Conservation (phyloP, 148 eudicot genomes). For the Euryodendron excelsum region DNA sequence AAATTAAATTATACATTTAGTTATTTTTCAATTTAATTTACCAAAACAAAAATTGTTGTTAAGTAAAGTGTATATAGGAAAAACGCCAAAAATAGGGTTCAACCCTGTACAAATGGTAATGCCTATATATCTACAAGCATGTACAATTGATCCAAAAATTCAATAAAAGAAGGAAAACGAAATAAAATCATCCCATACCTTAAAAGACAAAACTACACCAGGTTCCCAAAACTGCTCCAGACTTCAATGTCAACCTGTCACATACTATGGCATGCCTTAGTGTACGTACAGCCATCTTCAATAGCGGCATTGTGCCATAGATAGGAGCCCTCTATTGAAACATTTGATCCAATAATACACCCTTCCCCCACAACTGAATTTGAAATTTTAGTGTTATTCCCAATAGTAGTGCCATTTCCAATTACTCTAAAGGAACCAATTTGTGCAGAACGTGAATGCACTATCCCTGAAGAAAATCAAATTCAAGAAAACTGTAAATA, state of each 20-base stretch:
- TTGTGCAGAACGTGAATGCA: constrained; percentile 63
- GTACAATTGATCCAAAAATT: too few species aligned
- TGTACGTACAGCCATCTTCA: constrained; percentile 86
- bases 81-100: too few species aligned
- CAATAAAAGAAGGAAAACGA: too few species aligned
- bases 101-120: too few species aligned
- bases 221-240: constrained; percentile 80
- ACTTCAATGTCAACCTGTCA: constrained; percentile 73
- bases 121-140: background rate
- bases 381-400: constrained; percentile 59
- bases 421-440: constrained; percentile 77
- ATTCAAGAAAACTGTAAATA: background rate
- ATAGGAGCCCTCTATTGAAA: constrained; percentile 78
- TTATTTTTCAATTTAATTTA: background rate
- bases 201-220: constrained; percentile 79
- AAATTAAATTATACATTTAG: background rate
- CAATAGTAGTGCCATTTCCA: constrained; percentile 71
- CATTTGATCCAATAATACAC: constrained; percentile 84
- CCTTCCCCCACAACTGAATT: constrained; percentile 85
- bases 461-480: constrained; percentile 44
- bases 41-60: too few species aligned
- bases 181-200: too few species aligned
- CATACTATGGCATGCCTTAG: constrained; percentile 83
- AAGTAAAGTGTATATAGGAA: too few species aligned
- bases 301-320: constrained; percentile 79